Percentiles rank a stretch among this genome's conserved stretches.
These are phyloP conservation scores for Inonotus hispidus DNA, from an alignment of 1,284 basidiomycete genomes.

Conservation along the genomic window DNA sequence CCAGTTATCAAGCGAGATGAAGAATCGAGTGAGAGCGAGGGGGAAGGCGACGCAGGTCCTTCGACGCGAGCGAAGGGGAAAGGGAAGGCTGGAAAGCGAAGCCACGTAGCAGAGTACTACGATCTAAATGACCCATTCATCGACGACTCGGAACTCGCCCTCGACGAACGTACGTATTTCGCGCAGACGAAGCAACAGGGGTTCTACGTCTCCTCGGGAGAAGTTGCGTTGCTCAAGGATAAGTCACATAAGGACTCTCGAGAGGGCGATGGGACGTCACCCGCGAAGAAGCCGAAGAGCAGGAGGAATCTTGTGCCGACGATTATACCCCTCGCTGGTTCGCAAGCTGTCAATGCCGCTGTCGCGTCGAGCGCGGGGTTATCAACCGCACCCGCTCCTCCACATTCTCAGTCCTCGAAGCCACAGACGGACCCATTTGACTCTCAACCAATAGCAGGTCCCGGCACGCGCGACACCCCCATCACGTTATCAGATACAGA, in stretches of 20 bases:
- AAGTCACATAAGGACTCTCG: conserved; percentile 34
- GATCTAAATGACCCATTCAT: conserved; percentile 93
- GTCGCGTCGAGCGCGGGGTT: conserved; percentile 21
- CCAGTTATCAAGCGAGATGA: conserved; percentile 37
- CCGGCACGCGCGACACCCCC: conserved; percentile 48
- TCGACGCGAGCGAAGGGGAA: conserved; percentile 29
- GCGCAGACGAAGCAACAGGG: conserved; percentile 93
- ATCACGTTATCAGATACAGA: conserved; percentile 42
- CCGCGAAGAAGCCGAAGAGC: conserved; percentile 61
- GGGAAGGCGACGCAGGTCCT: conserved; percentile 21
- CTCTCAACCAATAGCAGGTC: neutral
- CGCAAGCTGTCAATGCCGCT: conserved; percentile 21
- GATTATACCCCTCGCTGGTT: conserved; percentile 28
- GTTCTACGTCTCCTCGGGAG: conserved; percentile 86
- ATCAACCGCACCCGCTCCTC: conserved; percentile 5
- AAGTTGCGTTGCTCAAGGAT: conserved; percentile 80
- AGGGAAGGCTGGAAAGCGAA: conserved; percentile 44
- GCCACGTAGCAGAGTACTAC: conserved; percentile 67
- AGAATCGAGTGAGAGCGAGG: conserved; percentile 45
- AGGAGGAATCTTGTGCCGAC: conserved; percentile 39
- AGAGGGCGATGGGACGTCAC: conserved; percentile 32
- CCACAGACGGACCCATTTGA: conserved; percentile 12
- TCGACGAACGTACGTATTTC: conserved; percentile 88
- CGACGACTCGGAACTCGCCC: conserved; percentile 90
- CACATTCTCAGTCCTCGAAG: conserved; percentile 16